A percentile compares a stretch with the other conserved stretches of the same genome.
These are phyloP conservation scores for Kwoniella botswanensis DNA, from an alignment of 768 basidiomycete genomes.

Conservation along the genomic window DNA sequence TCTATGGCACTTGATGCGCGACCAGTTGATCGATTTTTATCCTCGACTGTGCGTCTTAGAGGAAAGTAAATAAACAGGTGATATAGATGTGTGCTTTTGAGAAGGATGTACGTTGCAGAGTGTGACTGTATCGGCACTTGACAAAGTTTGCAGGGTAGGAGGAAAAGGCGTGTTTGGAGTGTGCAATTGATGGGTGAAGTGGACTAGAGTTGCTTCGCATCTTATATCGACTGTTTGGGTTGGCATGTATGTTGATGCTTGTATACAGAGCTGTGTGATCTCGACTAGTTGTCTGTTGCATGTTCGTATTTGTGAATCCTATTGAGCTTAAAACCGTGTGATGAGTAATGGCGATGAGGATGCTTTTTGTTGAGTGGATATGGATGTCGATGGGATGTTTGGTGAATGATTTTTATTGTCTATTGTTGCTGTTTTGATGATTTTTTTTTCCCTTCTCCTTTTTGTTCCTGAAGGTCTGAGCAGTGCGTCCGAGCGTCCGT, in stretches of 20 bases:
- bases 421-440: neutral
- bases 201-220: neutral
- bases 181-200: slow-evolving; percentile 7
- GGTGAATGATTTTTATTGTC: neutral
- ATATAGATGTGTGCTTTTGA: neutral
- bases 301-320: neutral
- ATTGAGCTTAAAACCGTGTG: neutral
- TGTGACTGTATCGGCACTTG: slow-evolving; percentile 2
- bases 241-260: neutral
- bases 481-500: neutral
- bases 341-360: neutral
- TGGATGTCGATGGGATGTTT: neutral
- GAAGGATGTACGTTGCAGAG: neutral
- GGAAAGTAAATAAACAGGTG: neutral
- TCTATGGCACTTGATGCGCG: neutral
- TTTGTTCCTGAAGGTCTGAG: neutral
- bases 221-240: neutral
- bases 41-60: neutral
- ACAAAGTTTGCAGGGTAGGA: neutral
- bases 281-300: neutral
- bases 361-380: slow-evolving; percentile 7
- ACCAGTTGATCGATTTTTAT: neutral
- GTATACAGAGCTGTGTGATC: neutral
- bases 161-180: slow-evolving; percentile 8
- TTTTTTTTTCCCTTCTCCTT: neutral